Conservation (phyloP, 23 red algal species). For the Gracilaria gracilis region DNA sequence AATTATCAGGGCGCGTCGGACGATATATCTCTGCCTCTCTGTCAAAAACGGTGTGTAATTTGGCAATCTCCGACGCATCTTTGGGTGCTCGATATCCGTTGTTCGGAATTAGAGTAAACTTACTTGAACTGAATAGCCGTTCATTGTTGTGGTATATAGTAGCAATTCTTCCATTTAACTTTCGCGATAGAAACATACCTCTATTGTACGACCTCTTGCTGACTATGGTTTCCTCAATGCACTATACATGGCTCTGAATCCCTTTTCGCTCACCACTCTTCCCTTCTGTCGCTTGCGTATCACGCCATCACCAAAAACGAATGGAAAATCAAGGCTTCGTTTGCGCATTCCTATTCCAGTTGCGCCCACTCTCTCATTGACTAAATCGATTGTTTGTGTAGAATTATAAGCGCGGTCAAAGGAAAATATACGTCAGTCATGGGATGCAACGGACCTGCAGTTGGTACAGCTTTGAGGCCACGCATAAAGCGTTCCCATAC, state of each 20-base stretch:
- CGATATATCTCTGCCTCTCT: no score
- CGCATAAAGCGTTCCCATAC: conserved; percentile 17
- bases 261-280: conserved; percentile 12
- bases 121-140: background rate
- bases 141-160: conserved; percentile 21
- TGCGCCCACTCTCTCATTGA: conserved; percentile 1
- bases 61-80: background rate
- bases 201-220: background rate
- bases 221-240: background rate
- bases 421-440: conserved; percentile 47
- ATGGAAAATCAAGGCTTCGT: conserved; percentile 32
- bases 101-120: conserved; percentile 36
- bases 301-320: conserved; percentile 5
- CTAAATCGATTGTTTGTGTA: conserved; percentile 19
- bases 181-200: conserved; percentile 18
- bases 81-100: background rate
- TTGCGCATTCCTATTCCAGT: conserved; percentile 37
- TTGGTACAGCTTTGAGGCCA: conserved; percentile 22
- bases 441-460: conserved; percentile 11
- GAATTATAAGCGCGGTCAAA: conserved; percentile 19
- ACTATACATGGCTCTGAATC: conserved; percentile 1
- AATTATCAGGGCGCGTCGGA: no score
- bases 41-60: background rate
- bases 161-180: conserved; percentile 21
- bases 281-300: conserved; percentile 29